Conservation (phyloP, 2,329 filamentous ascomycete genomes). For the Trichoderma citrinoviride region DNA sequence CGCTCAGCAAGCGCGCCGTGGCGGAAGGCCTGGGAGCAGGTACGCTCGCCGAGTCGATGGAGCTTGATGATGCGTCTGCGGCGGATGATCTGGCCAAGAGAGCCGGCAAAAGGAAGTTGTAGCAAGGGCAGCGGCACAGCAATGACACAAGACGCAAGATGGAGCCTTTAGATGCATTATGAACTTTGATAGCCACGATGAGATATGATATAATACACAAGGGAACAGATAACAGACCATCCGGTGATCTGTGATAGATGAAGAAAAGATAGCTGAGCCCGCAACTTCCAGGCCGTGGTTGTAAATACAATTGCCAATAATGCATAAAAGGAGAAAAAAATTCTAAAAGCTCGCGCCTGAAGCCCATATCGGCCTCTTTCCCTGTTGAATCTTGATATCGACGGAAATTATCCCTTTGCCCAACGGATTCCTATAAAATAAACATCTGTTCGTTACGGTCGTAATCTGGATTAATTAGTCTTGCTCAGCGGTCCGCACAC, state of each 20-base stretch:
- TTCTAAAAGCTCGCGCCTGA: constrained; percentile 29
- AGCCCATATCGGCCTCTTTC: not conserved
- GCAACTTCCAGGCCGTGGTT: constrained; percentile 27
- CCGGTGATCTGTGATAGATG: constrained; percentile 23
- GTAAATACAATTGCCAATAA: constrained; percentile 28
- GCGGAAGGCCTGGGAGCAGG: constrained; percentile 44
- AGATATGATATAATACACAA: constrained; percentile 28
- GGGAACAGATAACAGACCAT: constrained; percentile 24
- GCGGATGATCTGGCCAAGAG: constrained; percentile 50
- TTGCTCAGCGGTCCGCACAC: constrained; percentile 1
- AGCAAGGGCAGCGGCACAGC: constrained; percentile 19
- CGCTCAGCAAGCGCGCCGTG: constrained; percentile 37
- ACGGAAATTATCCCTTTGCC: constrained; percentile 1
- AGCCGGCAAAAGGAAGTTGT: constrained; percentile 55
- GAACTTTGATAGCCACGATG: constrained; percentile 29
- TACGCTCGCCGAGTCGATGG: constrained; percentile 49
- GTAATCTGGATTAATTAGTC: constrained; percentile 26
- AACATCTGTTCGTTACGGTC: constrained; percentile 31
- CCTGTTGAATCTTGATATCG: not conserved
- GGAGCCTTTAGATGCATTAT: not conserved
- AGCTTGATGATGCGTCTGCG: constrained; percentile 53
- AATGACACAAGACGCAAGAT: constrained; percentile 20
- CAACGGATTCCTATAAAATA: constrained; percentile 26
- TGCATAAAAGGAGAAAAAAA: constrained; percentile 24
- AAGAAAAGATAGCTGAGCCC: constrained; percentile 25